phyloP scores from a whole-genome alignment of 1,284 basidiomycete species.

The Ceratobasidium sp. region DNA sequence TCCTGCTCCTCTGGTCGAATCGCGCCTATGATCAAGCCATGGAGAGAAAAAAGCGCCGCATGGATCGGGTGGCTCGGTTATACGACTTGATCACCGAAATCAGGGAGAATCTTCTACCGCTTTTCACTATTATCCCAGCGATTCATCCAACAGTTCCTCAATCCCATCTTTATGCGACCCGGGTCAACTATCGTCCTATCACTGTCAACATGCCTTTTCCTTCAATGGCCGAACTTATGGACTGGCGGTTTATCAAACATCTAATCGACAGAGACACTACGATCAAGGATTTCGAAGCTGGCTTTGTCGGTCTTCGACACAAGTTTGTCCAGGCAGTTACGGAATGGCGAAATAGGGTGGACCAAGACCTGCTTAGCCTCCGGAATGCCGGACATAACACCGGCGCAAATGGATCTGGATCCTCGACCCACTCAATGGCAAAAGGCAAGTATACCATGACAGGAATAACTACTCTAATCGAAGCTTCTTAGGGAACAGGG shows the following conservation, averaged over 20 bases:
- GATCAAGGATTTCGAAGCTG: neutral
- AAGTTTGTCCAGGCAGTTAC: neutral
- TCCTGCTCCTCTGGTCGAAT: slow-evolving; percentile 8
- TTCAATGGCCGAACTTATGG: neutral
- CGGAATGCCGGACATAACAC: neutral
- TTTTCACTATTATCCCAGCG: neutral
- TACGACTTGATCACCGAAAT: neutral
- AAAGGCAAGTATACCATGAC: neutral
- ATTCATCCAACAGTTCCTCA: too few relatives aligned
- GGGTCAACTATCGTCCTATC: neutral
- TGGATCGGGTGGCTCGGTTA: neutral
- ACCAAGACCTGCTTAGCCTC: neutral
- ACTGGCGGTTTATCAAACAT: slow-evolving; percentile 5
- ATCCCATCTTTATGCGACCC: neutral
- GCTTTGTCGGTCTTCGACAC: neutral
- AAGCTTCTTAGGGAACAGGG: too few relatives aligned
- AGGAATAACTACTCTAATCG: too few relatives aligned
- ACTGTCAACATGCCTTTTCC: slow-evolving; percentile 3
- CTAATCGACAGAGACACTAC: neutral
- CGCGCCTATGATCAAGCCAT: neutral
- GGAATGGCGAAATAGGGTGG: neutral
- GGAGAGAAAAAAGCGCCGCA: slow-evolving; percentile 6
- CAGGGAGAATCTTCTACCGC: neutral
- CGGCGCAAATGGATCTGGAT: neutral
- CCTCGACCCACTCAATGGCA: too few relatives aligned